A percentile compares a stretch with the other conserved stretches of the same genome.
These are phyloP conservation scores for Xylaria bambusicola DNA, from an alignment of 495 filamentous ascomycete species.

Conservation along the genomic window DNA sequence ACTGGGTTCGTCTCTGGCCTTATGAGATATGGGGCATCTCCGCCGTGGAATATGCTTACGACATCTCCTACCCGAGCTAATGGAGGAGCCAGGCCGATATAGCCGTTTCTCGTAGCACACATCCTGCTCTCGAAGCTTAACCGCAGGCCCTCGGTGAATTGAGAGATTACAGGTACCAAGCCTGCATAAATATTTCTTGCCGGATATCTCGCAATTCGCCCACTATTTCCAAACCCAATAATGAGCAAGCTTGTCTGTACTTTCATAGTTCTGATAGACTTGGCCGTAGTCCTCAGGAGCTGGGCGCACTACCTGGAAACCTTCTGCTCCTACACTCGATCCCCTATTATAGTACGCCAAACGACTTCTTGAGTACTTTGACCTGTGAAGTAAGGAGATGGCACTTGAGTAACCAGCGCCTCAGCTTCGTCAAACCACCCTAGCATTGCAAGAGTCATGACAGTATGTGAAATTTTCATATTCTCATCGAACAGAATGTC, in stretches of 20 bases:
- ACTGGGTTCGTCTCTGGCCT: conserved; percentile 1
- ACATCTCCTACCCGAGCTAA: conserved; percentile 18
- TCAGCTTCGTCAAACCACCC: conserved; percentile 15
- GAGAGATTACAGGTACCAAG: neutral
- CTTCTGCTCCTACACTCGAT: conserved; percentile 13
- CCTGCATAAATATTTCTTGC: neutral
- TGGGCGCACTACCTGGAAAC: neutral
- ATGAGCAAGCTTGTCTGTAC: neutral
- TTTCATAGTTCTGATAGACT: conserved; percentile 5
- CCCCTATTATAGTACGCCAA: conserved; percentile 23
- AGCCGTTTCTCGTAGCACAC: conserved; percentile 21
- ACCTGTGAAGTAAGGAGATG: conserved; percentile 9
- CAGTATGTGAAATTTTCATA: conserved; percentile 14
- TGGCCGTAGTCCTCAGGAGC: conserved; percentile 4
- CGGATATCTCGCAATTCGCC: conserved; percentile 1
- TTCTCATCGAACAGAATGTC: conserved; percentile 37
- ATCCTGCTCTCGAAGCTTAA: conserved; percentile 9
- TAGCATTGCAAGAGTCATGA: conserved; percentile 4
- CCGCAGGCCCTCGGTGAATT: conserved; percentile 12
- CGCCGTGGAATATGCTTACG: conserved; percentile 18
- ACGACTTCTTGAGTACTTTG: conserved; percentile 10
- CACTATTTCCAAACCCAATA: neutral
- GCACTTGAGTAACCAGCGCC: neutral
- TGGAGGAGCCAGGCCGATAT: conserved; percentile 17
- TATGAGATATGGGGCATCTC: conserved; percentile 17